A percentile compares a stretch with the other conserved stretches of the same genome.
Evolutionary conservation across 2,329 filamentous ascomycete species (phyloP).

Genomic region (Aspergillus sp.): DNA sequence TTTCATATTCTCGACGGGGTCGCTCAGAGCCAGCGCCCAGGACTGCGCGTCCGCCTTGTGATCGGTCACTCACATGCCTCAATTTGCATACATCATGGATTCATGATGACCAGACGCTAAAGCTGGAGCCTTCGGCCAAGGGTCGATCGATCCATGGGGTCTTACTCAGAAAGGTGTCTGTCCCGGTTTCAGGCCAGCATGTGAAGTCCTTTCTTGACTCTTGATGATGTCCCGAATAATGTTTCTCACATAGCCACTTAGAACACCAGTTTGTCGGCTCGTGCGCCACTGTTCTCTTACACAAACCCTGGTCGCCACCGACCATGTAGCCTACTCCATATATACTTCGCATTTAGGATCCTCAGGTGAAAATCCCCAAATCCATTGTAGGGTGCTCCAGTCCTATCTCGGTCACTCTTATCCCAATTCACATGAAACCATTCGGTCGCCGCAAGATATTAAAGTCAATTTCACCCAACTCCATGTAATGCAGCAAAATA

Average conservation of each 20-base stretch:
- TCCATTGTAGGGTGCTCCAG: neutral
- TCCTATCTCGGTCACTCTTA: neutral
- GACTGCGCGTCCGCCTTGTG: neutral
- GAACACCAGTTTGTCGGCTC: neutral
- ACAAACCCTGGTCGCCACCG: neutral
- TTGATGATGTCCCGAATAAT: neutral
- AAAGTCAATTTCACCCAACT: slow-evolving; percentile 13
- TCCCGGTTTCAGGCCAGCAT: neutral
- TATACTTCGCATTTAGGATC: neutral
- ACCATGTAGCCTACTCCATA: neutral
- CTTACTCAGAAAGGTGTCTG: neutral
- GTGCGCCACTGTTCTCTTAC: neutral
- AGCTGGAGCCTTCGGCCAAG: neutral
- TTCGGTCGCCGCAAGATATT: neutral
- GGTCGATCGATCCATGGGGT: neutral
- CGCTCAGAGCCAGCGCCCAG: neutral
- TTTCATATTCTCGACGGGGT: neutral
- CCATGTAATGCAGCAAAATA: slow-evolving; percentile 12
- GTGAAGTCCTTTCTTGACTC: neutral
- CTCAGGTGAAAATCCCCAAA: neutral
- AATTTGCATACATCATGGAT: neutral
- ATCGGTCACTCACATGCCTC: neutral
- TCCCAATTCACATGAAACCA: neutral
- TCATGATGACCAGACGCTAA: neutral
- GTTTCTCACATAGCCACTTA: neutral